Evolutionary conservation across 2,329 filamentous ascomycete species (phyloP).

Genomic region (Aspergillus sp.): DNA sequence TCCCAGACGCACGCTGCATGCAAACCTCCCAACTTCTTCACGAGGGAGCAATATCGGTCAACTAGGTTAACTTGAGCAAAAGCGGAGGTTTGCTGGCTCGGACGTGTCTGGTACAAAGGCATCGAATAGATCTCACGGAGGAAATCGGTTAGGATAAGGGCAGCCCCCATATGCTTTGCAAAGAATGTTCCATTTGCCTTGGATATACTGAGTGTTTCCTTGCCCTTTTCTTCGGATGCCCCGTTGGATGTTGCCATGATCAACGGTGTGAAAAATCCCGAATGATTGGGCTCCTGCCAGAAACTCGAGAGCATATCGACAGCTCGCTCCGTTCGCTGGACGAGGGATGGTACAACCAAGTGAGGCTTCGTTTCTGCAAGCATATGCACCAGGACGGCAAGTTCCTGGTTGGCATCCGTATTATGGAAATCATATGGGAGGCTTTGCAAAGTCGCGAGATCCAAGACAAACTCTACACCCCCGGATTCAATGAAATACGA

Average conservation of each 20-base stretch:
- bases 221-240: conserved; percentile 1
- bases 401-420: conserved; percentile 65
- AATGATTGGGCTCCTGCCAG: conserved; percentile 50
- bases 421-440: conserved; percentile 73
- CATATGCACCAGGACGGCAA: conserved; percentile 73
- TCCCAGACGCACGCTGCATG: conserved; percentile 82
- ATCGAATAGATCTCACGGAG: conserved; percentile 72
- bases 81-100: conserved; percentile 59
- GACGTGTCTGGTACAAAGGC: conserved; percentile 64
- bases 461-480: conserved; percentile 79
- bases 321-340: conserved; percentile 71
- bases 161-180: conserved; percentile 74
- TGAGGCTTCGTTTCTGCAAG: conserved; percentile 80
- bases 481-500: conserved; percentile 73
- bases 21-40: conserved; percentile 74
- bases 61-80: conserved; percentile 79
- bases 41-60: conserved; percentile 76
- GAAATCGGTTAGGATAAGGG: conserved; percentile 74
- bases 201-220: conserved; percentile 23
- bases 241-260: conserved; percentile 36
- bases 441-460: conserved; percentile 79
- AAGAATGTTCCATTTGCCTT: conserved; percentile 69
- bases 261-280: conserved; percentile 72
- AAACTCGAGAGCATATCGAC: conserved; percentile 70
- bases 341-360: conserved; percentile 76